A percentile compares a stretch with the other conserved stretches of the same genome.
Evolutionary conservation across 176 grass and related monocot species (phyloP).

Genomic region (Oryza meyeriana): DNA sequence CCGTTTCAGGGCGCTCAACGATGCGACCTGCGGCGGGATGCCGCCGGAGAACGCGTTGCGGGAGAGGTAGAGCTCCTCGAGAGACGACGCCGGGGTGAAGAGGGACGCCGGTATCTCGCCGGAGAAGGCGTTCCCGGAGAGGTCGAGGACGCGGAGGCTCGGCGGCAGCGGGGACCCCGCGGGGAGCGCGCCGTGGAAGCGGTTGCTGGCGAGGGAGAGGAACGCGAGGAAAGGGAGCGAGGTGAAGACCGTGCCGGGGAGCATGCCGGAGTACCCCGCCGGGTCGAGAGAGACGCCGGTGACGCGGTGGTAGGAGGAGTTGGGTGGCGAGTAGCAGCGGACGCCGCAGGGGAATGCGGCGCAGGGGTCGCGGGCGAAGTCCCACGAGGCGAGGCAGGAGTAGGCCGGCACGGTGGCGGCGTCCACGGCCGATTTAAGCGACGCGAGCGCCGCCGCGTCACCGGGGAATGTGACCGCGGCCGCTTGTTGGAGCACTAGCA

Average conservation of each 20-base stretch:
- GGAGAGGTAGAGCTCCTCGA: conserved; percentile 53
- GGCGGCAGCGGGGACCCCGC: background rate
- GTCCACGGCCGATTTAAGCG: conserved; percentile 33
- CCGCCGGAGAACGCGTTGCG: conserved; percentile 39
- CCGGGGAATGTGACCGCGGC: conserved; percentile 36
- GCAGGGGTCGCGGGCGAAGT: conserved; percentile 42
- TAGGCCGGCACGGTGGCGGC: conserved; percentile 27
- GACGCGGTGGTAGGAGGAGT: conserved; percentile 35
- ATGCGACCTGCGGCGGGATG: conserved; percentile 32
- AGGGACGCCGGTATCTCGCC: conserved; percentile 38
- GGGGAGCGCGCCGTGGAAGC: conserved; percentile 45
- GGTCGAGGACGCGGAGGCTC: conserved; percentile 28
- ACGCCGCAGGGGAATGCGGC: conserved; percentile 40
- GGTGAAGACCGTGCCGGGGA: conserved; percentile 8
- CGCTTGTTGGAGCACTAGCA: conserved; percentile 7
- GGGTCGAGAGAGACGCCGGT: conserved; percentile 44
- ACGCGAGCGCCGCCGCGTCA: conserved; percentile 34
- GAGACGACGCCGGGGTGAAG: conserved; percentile 8
- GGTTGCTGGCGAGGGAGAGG: conserved; percentile 46
- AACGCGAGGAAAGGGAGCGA: conserved; percentile 37
- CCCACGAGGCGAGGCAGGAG: conserved; percentile 55
- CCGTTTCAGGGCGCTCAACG: conserved; percentile 11
- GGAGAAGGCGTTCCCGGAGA: conserved; percentile 53
- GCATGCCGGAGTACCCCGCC: conserved; percentile 43
- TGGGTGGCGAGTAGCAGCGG: conserved; percentile 11